Evolutionary conservation across 1,284 basidiomycete species (phyloP).

Genomic region (Ceratobasidium papillatum): DNA sequence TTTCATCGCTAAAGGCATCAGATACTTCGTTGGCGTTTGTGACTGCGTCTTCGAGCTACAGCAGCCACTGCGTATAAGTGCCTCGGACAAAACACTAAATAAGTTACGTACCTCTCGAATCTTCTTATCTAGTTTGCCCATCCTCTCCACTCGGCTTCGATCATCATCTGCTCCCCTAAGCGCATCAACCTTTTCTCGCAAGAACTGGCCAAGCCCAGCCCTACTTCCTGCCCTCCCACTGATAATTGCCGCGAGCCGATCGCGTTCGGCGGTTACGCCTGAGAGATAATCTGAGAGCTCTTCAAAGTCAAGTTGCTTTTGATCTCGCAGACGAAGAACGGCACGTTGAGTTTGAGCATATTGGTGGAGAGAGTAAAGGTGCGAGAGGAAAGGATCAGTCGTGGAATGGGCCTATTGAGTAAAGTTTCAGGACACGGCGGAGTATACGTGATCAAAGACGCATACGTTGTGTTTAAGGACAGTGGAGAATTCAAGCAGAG

Average conservation of each 20-base stretch:
- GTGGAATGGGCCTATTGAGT: conserved; percentile 76
- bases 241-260: conserved; percentile 86
- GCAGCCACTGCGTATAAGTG: conserved; percentile 12
- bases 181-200: conserved; percentile 93
- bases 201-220: conserved; percentile 82
- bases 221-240: conserved; percentile 79
- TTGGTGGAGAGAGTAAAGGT: conserved; percentile 86
- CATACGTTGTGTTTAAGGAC: conserved; percentile 81
- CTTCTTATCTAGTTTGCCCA: conserved; percentile 90
- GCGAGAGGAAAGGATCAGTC: conserved; percentile 86
- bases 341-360: conserved; percentile 91
- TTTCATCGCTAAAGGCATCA: conserved; percentile 94
- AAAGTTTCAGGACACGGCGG: conserved; percentile 17
- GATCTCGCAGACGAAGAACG: conserved; percentile 93
- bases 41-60: conserved; percentile 93
- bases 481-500: conserved; percentile 90
- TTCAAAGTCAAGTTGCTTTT: conserved; percentile 99
- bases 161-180: conserved; percentile 94
- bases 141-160: conserved; percentile 88
- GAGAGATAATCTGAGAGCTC: conserved; percentile 96
- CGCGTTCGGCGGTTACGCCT: conserved; percentile 89
- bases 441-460: neutral
- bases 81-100: neutral
- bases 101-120: conserved; percentile 84
- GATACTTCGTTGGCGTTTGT: conserved; percentile 94